These are phyloP conservation scores for Magnaporthiopsis poae DNA, from an alignment of 2,329 filamentous ascomycete genomes.

Conservation along the genomic window DNA sequence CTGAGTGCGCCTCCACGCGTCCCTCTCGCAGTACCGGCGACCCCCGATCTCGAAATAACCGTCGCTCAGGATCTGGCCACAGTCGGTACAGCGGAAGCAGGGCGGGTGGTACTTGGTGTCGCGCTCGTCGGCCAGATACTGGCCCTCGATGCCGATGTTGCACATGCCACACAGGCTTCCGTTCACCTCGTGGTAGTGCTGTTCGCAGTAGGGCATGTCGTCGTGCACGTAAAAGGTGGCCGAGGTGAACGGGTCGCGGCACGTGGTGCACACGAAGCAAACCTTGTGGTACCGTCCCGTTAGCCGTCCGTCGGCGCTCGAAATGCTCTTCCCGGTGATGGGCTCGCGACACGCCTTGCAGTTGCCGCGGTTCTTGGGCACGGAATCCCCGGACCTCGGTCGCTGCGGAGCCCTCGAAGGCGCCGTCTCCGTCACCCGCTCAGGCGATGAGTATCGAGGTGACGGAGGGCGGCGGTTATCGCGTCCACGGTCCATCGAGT, in stretches of 20 bases:
- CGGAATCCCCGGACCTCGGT: slow-evolving; percentile 24
- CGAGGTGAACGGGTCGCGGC: slow-evolving; percentile 69
- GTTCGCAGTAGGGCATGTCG: slow-evolving; percentile 81
- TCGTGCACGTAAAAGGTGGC: slow-evolving; percentile 85
- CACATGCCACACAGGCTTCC: slow-evolving; percentile 75
- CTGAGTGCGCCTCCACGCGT: slow-evolving; percentile 56
- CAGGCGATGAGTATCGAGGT: slow-evolving; percentile 7
- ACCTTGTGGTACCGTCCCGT: slow-evolving; percentile 90
- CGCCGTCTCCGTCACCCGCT: not conserved
- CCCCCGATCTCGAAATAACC: slow-evolving; percentile 88
- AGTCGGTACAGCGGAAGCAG: slow-evolving; percentile 79
- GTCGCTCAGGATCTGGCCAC: slow-evolving; percentile 60
- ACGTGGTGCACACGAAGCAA: slow-evolving; percentile 86
- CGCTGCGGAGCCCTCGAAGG: slow-evolving; percentile 24
- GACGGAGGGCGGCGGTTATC: slow-evolving; percentile 6
- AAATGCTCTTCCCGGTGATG: slow-evolving; percentile 86
- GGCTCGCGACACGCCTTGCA: slow-evolving; percentile 72
- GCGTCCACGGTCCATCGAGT: slow-evolving; percentile 2
- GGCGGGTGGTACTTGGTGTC: slow-evolving; percentile 73
- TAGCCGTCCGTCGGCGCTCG: slow-evolving; percentile 81
- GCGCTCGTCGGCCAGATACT: slow-evolving; percentile 76
- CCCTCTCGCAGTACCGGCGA: slow-evolving; percentile 73
- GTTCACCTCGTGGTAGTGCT: slow-evolving; percentile 87
- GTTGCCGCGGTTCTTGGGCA: slow-evolving; percentile 50
- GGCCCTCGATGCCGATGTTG: slow-evolving; percentile 78